These are phyloP conservation scores for Sclerotinia borealis DNA, from an alignment of 2,329 filamentous ascomycete species.

Conservation along the genomic window DNA sequence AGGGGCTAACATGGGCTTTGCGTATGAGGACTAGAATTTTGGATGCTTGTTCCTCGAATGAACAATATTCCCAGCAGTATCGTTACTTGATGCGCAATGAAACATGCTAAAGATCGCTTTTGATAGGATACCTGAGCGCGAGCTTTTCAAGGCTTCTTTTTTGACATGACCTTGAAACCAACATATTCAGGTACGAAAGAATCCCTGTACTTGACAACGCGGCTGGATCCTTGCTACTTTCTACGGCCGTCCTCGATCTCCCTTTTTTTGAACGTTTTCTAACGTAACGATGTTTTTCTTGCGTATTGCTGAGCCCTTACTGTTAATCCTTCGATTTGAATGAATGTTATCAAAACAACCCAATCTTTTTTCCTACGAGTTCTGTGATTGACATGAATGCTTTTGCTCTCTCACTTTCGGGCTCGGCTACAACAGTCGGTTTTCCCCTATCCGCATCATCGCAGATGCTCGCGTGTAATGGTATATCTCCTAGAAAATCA, in stretches of 20 bases:
- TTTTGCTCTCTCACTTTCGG: slow-evolving; percentile 63
- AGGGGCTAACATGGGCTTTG: slow-evolving; percentile 39
- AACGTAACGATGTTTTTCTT: background rate
- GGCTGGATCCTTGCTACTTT: background rate
- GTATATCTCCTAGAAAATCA: slow-evolving; percentile 81
- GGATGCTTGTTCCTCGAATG: slow-evolving; percentile 19
- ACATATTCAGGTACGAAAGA: slow-evolving; percentile 5
- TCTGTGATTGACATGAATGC: slow-evolving; percentile 69
- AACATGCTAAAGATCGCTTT: slow-evolving; percentile 16
- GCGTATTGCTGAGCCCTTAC: background rate
- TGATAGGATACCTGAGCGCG: slow-evolving; percentile 12
- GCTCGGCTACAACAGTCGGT: slow-evolving; percentile 85
- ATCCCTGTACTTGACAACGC: background rate
- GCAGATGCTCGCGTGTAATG: slow-evolving; percentile 79
- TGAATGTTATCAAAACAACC: slow-evolving; percentile 17
- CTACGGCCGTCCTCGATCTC: background rate
- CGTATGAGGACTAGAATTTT: slow-evolving; percentile 18
- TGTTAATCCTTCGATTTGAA: background rate
- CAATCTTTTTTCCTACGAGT: slow-evolving; percentile 36
- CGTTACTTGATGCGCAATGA: slow-evolving; percentile 4
- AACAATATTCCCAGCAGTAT: slow-evolving; percentile 14
- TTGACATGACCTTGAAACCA: slow-evolving; percentile 1
- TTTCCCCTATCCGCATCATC: slow-evolving; percentile 81
- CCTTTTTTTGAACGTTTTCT: background rate
- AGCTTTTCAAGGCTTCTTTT: background rate